Conservation (phyloP, 345 rosid genomes). For the Noccaea caerulescens region DNA sequence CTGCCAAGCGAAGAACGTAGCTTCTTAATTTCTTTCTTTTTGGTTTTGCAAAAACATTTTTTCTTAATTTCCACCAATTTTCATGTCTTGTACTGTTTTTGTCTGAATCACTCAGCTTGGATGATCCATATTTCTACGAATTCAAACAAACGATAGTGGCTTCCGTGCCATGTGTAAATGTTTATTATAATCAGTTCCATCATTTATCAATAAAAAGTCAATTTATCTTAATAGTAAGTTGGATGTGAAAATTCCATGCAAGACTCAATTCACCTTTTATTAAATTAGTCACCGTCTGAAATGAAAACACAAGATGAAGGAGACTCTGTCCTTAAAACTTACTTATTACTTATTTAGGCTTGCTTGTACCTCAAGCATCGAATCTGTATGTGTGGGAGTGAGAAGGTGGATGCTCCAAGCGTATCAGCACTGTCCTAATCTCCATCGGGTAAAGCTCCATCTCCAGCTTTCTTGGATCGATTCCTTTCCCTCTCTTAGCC, state of each 20-base stretch:
- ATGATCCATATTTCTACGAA: constrained; percentile 20
- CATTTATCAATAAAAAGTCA: constrained; percentile 12
- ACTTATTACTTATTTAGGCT: constrained; percentile 17
- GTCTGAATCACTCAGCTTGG: constrained; percentile 38
- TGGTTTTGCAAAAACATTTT: constrained; percentile 30
- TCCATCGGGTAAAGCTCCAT: constrained; percentile 91
- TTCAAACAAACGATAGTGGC: constrained; percentile 38
- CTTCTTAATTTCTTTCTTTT: constrained; percentile 25
- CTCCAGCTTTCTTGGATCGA: constrained; percentile 63
- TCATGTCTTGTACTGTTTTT: constrained; percentile 36
- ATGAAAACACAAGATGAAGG: constrained; percentile 18
- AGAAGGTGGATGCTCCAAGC: constrained; percentile 43
- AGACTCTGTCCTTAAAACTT: constrained; percentile 16
- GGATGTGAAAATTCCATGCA: constrained; percentile 16
- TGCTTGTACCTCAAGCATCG: constrained; percentile 10
- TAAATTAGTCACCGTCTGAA: constrained; percentile 25
- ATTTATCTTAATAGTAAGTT: constrained; percentile 20
- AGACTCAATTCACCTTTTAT: constrained; percentile 38
- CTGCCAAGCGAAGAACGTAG: constrained; percentile 56
- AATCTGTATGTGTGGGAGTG: constrained; percentile 31
- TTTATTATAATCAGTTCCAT: constrained; percentile 33
- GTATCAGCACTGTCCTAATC: constrained; percentile 67
- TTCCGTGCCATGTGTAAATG: constrained; percentile 45
- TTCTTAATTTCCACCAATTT: not conserved
- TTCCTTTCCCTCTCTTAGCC: constrained; percentile 63